Evolutionary conservation across 768 basidiomycete species (phyloP).

Genomic region (Pleurotus salmoneostramineus): DNA sequence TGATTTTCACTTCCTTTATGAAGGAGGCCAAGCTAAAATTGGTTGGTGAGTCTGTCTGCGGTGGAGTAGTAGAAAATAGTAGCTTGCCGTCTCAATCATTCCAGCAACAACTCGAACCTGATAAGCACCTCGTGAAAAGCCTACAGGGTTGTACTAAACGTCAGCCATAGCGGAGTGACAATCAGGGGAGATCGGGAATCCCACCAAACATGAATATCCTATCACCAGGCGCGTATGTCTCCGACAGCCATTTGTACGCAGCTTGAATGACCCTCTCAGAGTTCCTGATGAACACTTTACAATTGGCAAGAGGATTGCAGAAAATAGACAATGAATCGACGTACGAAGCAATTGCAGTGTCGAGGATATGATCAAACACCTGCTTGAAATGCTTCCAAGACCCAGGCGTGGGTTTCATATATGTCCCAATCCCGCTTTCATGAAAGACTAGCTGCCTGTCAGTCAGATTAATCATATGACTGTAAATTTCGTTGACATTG

Average conservation of each 20-base stretch:
- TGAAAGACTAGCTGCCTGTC: too few relatives aligned
- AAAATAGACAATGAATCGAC: too few relatives aligned
- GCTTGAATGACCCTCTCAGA: slow-evolving; percentile 27
- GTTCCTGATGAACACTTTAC: slow-evolving; percentile 27
- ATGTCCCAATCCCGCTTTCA: too few relatives aligned
- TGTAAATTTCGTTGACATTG: slow-evolving; percentile 31
- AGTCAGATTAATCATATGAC: too few relatives aligned
- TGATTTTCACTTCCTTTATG: slow-evolving; percentile 35
- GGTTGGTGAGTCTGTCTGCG: not conserved
- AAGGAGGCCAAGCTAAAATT: slow-evolving; percentile 34
- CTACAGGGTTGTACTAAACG: too few relatives aligned
- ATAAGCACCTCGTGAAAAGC: slow-evolving; percentile 46
- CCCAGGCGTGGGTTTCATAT: too few relatives aligned
- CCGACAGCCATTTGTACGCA: slow-evolving; percentile 41
- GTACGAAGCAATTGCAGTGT: slow-evolving; percentile 32
- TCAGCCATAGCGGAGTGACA: not conserved
- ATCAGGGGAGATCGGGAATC: not conserved
- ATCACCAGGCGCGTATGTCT: slow-evolving; percentile 31
- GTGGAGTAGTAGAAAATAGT: not conserved
- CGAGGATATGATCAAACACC: too few relatives aligned
- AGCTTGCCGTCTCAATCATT: slow-evolving; percentile 37
- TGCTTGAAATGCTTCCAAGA: too few relatives aligned
- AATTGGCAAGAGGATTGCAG: too few relatives aligned
- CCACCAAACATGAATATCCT: slow-evolving; percentile 37
- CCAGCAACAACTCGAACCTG: slow-evolving; percentile 39